phyloP scores from a whole-genome alignment of 305 asterid species.

The Solanum chacoense region DNA sequence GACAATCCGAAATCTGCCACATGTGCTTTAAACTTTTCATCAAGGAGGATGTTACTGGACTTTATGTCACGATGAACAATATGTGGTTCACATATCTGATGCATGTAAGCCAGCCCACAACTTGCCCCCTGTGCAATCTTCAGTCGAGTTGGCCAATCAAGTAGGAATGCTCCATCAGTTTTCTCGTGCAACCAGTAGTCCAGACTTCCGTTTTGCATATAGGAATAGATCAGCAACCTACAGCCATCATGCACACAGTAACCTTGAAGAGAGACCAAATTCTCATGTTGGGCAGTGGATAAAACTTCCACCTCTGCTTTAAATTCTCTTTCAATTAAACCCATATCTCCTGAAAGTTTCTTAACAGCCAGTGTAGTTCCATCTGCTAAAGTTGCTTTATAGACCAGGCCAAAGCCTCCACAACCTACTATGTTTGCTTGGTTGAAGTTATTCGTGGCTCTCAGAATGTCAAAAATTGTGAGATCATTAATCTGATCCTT shows the following conservation, averaged over 20 bases:
- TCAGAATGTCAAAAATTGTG: constrained; percentile 59
- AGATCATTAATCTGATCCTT: constrained; percentile 53
- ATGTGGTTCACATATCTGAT: constrained; percentile 83
- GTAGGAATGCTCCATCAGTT: constrained; percentile 70
- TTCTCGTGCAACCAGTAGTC: constrained; percentile 96
- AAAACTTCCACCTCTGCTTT: constrained; percentile 89
- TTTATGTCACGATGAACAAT: constrained; percentile 91
- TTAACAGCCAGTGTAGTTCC: constrained; percentile 80
- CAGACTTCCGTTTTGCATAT: constrained; percentile 93
- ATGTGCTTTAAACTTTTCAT: constrained; percentile 70
- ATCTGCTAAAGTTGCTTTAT: constrained; percentile 60
- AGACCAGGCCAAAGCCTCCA: constrained; percentile 96
- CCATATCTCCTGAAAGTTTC: constrained; percentile 95
- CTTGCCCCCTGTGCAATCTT: constrained; percentile 70
- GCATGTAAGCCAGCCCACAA: constrained; percentile 92
- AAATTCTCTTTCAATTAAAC: constrained; percentile 93
- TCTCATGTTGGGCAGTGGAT: constrained; percentile 87
- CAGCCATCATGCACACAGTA: constrained; percentile 85
- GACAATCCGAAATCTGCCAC: constrained; percentile 96
- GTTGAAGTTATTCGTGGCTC: constrained; percentile 86
- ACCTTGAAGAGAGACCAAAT: constrained; percentile 81
- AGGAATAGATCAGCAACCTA: constrained; percentile 73
- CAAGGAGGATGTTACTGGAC: constrained; percentile 92
- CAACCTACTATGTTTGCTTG: constrained; percentile 89
- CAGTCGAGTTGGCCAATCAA: constrained; percentile 77